These are phyloP conservation scores for Aspergillus neoniger DNA, from an alignment of 2,329 filamentous ascomycete genomes.

Conservation along the genomic window DNA sequence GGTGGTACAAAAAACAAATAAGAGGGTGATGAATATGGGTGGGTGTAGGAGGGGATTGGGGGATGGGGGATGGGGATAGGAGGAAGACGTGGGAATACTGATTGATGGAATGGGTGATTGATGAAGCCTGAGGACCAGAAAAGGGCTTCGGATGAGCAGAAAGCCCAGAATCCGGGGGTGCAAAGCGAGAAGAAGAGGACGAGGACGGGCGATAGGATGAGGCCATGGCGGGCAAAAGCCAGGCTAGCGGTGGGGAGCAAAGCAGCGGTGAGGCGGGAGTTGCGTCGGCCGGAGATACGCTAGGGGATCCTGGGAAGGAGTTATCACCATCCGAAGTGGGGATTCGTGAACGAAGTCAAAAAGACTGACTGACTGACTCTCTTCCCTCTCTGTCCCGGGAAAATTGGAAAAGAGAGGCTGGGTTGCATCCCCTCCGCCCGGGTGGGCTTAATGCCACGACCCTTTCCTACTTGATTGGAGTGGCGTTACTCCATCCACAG, in stretches of 20 bases:
- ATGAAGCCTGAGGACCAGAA: constrained; percentile 24
- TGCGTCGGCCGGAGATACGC: constrained; percentile 36
- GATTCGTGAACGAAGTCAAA: background rate
- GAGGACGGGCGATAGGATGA: constrained; percentile 35
- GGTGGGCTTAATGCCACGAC: background rate
- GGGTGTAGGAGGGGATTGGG: constrained; percentile 2
- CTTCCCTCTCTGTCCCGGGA: too few species aligned
- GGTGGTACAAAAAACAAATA: constrained; percentile 27
- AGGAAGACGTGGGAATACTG: constrained; percentile 1
- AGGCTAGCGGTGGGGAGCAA: constrained; percentile 44
- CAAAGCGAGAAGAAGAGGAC: constrained; percentile 27
- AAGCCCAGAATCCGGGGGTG: constrained; percentile 33
- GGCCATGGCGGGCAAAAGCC: constrained; percentile 25
- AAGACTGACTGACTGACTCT: too few species aligned
- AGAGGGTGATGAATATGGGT: constrained; percentile 8
- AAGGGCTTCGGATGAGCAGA: constrained; percentile 33
- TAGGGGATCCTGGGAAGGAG: constrained; percentile 38
- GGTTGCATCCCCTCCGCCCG: background rate
- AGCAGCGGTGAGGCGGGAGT: constrained; percentile 45
- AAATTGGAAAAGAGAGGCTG: background rate
- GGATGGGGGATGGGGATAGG: background rate
- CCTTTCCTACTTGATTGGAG: too few species aligned
- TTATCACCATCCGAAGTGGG: constrained; percentile 23
- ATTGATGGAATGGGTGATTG: background rate
- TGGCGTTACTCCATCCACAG: too few species aligned